Evolutionary conservation across 1,284 basidiomycete genomes (phyloP).

Genomic region (Pyrrhoderma noxium): DNA sequence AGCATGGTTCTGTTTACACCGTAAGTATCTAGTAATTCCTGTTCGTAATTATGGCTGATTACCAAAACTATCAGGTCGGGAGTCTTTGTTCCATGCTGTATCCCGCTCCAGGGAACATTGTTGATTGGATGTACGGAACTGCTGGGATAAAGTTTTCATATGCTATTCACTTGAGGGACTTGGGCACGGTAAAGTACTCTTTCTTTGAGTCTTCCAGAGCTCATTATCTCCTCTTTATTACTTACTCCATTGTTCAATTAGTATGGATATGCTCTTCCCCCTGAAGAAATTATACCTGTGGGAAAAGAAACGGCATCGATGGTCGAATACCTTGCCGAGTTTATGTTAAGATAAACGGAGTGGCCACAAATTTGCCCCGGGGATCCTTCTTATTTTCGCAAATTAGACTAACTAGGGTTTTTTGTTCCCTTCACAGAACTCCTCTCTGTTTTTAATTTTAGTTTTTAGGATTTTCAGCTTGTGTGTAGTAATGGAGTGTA

Average conservation of each 20-base stretch:
- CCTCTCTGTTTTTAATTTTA: too few relatives aligned
- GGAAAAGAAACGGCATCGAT: conserved; percentile 70
- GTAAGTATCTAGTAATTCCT: conserved; percentile 27
- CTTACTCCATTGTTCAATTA: conserved; percentile 26
- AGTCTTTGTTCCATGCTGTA: conserved; percentile 63
- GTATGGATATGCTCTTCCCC: conserved; percentile 77
- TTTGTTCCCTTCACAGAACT: too few relatives aligned
- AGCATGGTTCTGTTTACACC: conserved; percentile 48
- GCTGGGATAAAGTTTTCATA: conserved; percentile 70
- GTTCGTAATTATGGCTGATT: too few relatives aligned
- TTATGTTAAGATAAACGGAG: conserved; percentile 36
- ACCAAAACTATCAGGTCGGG: conserved; percentile 42
- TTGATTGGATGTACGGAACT: conserved; percentile 70
- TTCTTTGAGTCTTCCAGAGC: conserved; percentile 4
- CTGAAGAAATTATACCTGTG: conserved; percentile 66
- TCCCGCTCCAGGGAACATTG: conserved; percentile 63
- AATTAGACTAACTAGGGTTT: too few relatives aligned
- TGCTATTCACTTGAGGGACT: conserved; percentile 73
- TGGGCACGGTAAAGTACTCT: conserved; percentile 55
- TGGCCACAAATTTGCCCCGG: too few relatives aligned
- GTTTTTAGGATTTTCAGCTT: too few relatives aligned
- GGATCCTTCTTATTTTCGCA: too few relatives aligned
- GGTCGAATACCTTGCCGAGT: conserved; percentile 59
- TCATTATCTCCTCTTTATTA: neutral
- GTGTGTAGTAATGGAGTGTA: too few relatives aligned